Evolutionary conservation across 805 yeast genomes (phyloP), one percentile per base, ranked within the genome.

Genomic region (Candida ficus): DNA sequence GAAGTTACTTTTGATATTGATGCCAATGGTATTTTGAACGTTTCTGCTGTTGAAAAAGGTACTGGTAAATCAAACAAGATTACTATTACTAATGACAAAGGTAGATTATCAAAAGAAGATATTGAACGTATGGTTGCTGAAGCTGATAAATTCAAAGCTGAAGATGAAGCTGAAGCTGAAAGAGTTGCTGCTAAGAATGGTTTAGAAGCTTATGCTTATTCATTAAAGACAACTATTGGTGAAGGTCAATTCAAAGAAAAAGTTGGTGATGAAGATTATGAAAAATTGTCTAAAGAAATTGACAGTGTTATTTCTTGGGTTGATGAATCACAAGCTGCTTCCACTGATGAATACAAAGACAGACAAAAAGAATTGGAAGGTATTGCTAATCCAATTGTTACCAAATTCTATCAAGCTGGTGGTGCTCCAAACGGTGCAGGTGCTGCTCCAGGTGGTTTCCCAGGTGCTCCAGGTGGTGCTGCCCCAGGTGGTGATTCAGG

Each of bases 51-150:
- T 58, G 98, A 90, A 76, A 91, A 91, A 83, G 96, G 96, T 75
- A 91, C 98, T 55, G 98, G 98, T 76, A 90, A 90, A 79, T 72
- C 95, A 57, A 86, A 81, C 73, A 83, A 91, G 84, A 90, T 90
- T 65, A 90, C 98, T 67, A 90, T 90, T 69, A 90, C 96, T 71
- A 90, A 91, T 78, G 97, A 90, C 71, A 90, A 89, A 79, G 98
- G 98, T 73, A 90, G 97, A 80, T 80, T 90, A 66, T 86, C 96
- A 49, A 87, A 89, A 82, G 96, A 90, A 68, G 97, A 90, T 64
- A 90, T 90, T 58, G 98, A 90, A 73, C 85, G 91, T 71, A 90
- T 90, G 98, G 96, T 90, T 52, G 69, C 85, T 52, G 97, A 91
- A 71, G 98, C 98, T 63, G 97, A 91, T 76, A 90, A 89, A 75